Evolutionary conservation across 108 stramenopile species (phyloP), one percentile per base, ranked within the genome.

Genomic region (Thalassiosira profunda): DNA sequence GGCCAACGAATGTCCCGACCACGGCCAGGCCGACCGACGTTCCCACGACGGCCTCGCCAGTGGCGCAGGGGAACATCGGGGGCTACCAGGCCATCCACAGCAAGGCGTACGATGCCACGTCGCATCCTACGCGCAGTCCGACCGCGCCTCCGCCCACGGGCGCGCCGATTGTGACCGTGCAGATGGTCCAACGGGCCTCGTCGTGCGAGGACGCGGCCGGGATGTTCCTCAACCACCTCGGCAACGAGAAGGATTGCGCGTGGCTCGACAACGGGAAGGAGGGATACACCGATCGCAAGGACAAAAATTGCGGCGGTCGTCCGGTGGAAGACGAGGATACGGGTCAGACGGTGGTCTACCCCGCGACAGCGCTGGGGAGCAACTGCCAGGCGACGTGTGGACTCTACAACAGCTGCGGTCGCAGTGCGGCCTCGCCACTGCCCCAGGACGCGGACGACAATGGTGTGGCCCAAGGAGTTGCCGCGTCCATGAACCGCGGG

Each of bases 121-220:
- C 12, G 12, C 59, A 43, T 43, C 75, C 75, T 21, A 56, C 75
- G 7, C 41, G 61, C 3, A 68, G 44, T 26, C 75, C 75, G 5
- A 75, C 65, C 2, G 45, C 38, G 26, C 15, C 42, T 29, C 25
- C 46, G 23, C 46, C 46, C 12, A 24, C 25, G 46, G 46, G n/a
- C 26, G 14, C 49, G 3, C 44, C 44, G 23, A 6, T 21, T 45
- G 47, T n/a, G 47, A 23, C 14, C 9, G 25, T 51, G n/a, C 49
- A 51, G 3, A 1, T 2, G 12, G n/a, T 17, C 23, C 49, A 51
- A 51, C n/a, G 0, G 14, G 15, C 49, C 15, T 12, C 49, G n/a
- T 11, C 26, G 23, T 66, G 65, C 65, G 55, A 40, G 15, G 52
- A 66, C 15, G 29, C 25, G 4, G 49, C 15, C 14, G 38, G 65